A percentile compares a stretch with the other conserved stretches of the same genome.
Conservation (phyloP, 106 monocot species). For the Dactylorhiza incarnata region DNA sequence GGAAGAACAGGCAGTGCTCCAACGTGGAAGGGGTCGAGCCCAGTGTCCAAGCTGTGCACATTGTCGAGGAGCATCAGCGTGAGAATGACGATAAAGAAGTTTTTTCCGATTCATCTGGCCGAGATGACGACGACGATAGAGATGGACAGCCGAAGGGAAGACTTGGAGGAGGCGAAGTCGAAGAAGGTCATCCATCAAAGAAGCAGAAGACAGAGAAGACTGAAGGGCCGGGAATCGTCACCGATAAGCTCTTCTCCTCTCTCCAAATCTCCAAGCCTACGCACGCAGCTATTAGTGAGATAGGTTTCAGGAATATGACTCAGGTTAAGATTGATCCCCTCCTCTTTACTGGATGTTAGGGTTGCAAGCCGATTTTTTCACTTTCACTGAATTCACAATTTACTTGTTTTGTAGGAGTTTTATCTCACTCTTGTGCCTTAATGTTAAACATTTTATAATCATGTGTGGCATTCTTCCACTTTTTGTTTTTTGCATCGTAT, state of each 20-base stretch:
- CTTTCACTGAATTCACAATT: background rate
- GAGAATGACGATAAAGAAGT: background rate
- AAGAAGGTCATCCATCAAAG: constrained; percentile 20
- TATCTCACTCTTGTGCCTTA: too few relatives aligned
- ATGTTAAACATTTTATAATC: too few relatives aligned
- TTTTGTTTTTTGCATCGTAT: background rate
- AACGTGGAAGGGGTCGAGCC: constrained; percentile 2
- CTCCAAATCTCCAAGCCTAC: constrained; percentile 56
- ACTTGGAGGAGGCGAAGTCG: constrained; percentile 4
- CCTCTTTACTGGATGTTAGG: background rate
- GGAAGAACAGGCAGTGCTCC: background rate
- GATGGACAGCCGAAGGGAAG: background rate
- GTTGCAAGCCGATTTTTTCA: background rate
- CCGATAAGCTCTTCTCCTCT: constrained; percentile 44
- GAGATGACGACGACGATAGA: background rate
- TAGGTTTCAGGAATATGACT: constrained; percentile 81
- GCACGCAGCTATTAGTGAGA: constrained; percentile 54
- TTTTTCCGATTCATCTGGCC: background rate
- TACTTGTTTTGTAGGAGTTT: background rate
- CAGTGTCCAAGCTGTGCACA: background rate
- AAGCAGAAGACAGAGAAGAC: constrained; percentile 20
- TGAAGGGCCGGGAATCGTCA: constrained; percentile 42
- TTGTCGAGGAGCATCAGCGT: background rate
- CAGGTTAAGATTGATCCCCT: constrained; percentile 26
- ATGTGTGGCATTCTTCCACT: background rate